Evolutionary conservation across 192 early-diverging fungal genomes (phyloP).

Genomic region (Gonapodya prolifera): DNA sequence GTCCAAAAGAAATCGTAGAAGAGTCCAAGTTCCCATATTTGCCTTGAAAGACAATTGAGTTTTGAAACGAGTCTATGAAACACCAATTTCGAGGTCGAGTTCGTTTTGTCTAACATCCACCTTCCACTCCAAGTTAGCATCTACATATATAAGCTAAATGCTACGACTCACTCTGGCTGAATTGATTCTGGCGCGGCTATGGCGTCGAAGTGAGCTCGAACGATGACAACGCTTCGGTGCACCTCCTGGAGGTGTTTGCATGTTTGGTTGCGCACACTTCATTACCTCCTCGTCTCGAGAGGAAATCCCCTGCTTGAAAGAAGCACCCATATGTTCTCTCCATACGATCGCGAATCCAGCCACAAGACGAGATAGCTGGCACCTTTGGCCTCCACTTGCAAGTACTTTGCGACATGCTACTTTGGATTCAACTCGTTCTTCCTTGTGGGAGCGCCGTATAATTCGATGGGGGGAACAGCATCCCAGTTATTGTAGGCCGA

Average conservation of each 20-base stretch:
- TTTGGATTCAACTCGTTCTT: slow-evolving; percentile 34
- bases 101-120: slow-evolving; percentile 41
- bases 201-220: slow-evolving; percentile 20
- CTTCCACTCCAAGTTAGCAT: too few species aligned
- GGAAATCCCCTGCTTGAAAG: background rate
- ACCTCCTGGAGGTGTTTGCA: slow-evolving; percentile 15
- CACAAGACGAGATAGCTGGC: slow-evolving; percentile 30
- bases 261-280: slow-evolving; percentile 16
- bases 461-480: slow-evolving; percentile 20
- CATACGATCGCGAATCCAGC: slow-evolving; percentile 40
- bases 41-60: slow-evolving; percentile 39
- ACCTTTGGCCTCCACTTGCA: slow-evolving; percentile 28
- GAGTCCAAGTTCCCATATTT: slow-evolving; percentile 39
- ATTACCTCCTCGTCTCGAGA: slow-evolving; percentile 10
- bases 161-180: slow-evolving; percentile 29
- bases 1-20: slow-evolving; percentile 32
- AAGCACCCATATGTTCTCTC: slow-evolving; percentile 25
- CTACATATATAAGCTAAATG: too few species aligned
- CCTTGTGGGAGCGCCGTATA: slow-evolving; percentile 26
- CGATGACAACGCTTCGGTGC: slow-evolving; percentile 17
- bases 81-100: slow-evolving; percentile 34
- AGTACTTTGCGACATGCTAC: slow-evolving; percentile 21
- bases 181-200: slow-evolving; percentile 28
- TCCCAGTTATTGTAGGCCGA: slow-evolving; percentile 29
- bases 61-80: slow-evolving; percentile 31